Percentiles rank a stretch among this genome's conserved stretches.
Evolutionary conservation across 148 eudicot species (phyloP).

Genomic region (Nyssa sinensis): DNA sequence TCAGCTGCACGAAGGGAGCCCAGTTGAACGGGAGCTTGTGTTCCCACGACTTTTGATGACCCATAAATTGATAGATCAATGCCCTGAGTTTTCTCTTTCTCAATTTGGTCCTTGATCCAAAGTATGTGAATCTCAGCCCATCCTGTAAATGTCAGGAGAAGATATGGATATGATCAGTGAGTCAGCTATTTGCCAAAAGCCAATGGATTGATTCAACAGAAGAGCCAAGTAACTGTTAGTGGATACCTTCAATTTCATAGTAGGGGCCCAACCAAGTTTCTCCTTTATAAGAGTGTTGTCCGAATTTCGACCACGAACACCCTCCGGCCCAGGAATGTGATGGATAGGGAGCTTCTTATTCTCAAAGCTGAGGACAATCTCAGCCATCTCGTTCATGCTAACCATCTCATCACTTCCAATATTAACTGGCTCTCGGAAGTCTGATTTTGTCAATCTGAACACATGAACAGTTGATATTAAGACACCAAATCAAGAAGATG

Average conservation of each 20-base stretch:
- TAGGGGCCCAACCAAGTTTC: constrained; percentile 98
- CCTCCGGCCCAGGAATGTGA: constrained; percentile 98
- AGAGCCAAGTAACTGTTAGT: neutral
- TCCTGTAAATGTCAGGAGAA: constrained; percentile 44
- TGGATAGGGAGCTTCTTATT: constrained; percentile 78
- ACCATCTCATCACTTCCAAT: too few relatives aligned
- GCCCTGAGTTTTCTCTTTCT: constrained; percentile 81
- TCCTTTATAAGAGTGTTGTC: constrained; percentile 92
- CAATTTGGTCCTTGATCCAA: constrained; percentile 94
- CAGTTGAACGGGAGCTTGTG: constrained; percentile 90
- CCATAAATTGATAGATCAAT: constrained; percentile 67
- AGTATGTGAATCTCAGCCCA: constrained; percentile 88
- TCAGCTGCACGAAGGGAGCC: constrained; percentile 97
- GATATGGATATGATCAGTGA: constrained; percentile 6
- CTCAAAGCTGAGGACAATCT: constrained; percentile 82
- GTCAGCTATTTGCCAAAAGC: neutral
- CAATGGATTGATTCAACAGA: neutral
- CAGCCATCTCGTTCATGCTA: too few relatives aligned
- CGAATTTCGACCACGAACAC: constrained; percentile 96
- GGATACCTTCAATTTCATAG: constrained; percentile 82
- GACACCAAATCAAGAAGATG: too few relatives aligned
- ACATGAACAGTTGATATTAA: too few relatives aligned
- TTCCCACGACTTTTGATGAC: too few relatives aligned
- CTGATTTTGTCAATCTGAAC: constrained; percentile 80
- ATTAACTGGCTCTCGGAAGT: too few relatives aligned